Evolutionary conservation across 2,329 filamentous ascomycete genomes (phyloP).

Genomic region (Ophiostoma fasciatum): DNA sequence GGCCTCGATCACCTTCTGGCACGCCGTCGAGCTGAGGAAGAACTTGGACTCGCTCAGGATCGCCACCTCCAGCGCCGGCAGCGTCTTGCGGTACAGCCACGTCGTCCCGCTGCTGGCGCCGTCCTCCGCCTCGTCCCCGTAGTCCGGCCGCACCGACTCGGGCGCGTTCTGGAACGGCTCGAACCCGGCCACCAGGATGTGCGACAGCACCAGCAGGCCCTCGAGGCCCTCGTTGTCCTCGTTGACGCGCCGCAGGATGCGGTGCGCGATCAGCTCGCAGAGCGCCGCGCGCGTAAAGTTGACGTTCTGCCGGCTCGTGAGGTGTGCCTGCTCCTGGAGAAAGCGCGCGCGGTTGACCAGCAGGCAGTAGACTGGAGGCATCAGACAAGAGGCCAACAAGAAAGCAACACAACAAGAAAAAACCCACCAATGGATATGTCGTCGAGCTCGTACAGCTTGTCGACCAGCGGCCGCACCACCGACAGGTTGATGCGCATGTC

Average conservation of each 20-base stretch:
- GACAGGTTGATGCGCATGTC: slow-evolving; percentile 71
- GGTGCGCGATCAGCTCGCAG: slow-evolving; percentile 67
- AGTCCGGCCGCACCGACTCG: slow-evolving; percentile 44
- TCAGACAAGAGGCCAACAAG: neutral
- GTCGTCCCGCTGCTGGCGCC: slow-evolving; percentile 13
- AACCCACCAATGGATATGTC: slow-evolving; percentile 58
- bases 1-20: slow-evolving; percentile 67
- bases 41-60: slow-evolving; percentile 71
- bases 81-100: slow-evolving; percentile 38
- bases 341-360: slow-evolving; percentile 73
- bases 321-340: slow-evolving; percentile 58
- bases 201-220: slow-evolving; percentile 58
- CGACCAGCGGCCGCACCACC: slow-evolving; percentile 68
- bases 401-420: neutral
- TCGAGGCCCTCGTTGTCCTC: slow-evolving; percentile 59
- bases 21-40: slow-evolving; percentile 63
- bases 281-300: slow-evolving; percentile 63
- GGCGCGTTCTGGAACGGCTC: slow-evolving; percentile 78
- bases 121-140: slow-evolving; percentile 19
- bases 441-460: slow-evolving; percentile 63
- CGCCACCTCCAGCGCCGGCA: slow-evolving; percentile 69
- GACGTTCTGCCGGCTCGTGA: slow-evolving; percentile 67
- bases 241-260: slow-evolving; percentile 63
- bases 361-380: slow-evolving; percentile 56
- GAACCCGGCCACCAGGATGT: slow-evolving; percentile 71